Evolutionary conservation across 2,329 filamentous ascomycete genomes (phyloP).

Genomic region (Scedosporium boydii): DNA sequence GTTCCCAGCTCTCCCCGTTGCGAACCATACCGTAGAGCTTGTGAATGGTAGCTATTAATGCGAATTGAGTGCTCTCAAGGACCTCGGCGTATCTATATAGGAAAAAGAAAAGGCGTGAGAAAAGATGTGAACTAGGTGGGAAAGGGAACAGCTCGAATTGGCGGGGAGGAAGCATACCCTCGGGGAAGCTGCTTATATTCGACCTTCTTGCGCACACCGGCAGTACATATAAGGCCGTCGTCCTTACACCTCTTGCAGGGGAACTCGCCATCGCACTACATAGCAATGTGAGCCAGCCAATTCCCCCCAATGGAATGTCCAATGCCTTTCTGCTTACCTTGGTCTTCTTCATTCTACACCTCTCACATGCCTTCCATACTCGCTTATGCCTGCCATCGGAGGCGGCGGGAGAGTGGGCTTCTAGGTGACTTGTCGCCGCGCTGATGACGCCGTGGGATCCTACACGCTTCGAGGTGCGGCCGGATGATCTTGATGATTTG

Average conservation of each 20-base stretch:
- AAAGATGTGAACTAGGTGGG: neutral
- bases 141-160: neutral
- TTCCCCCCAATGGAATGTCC: neutral
- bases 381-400: conserved; percentile 52
- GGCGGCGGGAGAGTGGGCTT: conserved; percentile 13
- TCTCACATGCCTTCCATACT: conserved; percentile 58
- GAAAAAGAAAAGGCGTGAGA: neutral
- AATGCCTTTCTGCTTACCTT: conserved; percentile 35
- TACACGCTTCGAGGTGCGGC: conserved; percentile 2
- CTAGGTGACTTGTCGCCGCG: conserved; percentile 4
- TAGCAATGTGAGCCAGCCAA: conserved; percentile 4
- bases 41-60: conserved; percentile 54
- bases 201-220: conserved; percentile 56
- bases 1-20: conserved; percentile 46
- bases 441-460: conserved; percentile 1
- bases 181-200: conserved; percentile 57
- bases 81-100: conserved; percentile 49
- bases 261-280: conserved; percentile 54
- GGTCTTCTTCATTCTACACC: conserved; percentile 61
- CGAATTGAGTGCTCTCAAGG: conserved; percentile 55
- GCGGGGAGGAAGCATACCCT: conserved; percentile 33
- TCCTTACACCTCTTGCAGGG: conserved; percentile 59
- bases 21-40: conserved; percentile 58
- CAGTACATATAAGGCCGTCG: conserved; percentile 54
- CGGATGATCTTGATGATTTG: neutral